These are phyloP conservation scores for Leccinum obscurum DNA, from an alignment of 768 basidiomycete genomes.

Conservation along the genomic window DNA sequence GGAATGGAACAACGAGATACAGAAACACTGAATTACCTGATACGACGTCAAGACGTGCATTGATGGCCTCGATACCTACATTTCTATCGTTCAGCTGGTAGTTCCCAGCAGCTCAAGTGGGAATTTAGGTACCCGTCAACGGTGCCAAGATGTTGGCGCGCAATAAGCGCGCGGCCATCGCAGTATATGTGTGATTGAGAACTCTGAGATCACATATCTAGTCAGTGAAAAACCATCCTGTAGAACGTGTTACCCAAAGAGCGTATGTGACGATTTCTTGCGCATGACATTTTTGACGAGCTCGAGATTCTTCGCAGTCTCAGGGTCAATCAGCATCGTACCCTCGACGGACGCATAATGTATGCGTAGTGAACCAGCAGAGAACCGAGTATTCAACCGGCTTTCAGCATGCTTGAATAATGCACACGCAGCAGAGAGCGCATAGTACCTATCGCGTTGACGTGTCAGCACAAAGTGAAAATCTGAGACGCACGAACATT, in stretches of 20 bases:
- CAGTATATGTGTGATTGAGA: constrained; percentile 81
- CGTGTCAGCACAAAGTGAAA: constrained; percentile 7
- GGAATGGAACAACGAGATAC: not conserved
- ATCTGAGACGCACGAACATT: constrained; percentile 9
- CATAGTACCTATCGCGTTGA: constrained; percentile 66
- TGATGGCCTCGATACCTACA: constrained; percentile 50
- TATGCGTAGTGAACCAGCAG: constrained; percentile 68
- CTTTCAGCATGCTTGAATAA: constrained; percentile 84
- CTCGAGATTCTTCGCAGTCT: constrained; percentile 87
- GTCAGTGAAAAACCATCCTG: not conserved
- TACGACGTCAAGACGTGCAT: constrained; percentile 84
- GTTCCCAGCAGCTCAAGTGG: not conserved
- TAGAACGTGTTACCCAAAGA: constrained; percentile 62
- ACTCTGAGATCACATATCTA: constrained; percentile 41
- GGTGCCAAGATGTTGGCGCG: constrained; percentile 83
- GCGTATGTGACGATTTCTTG: constrained; percentile 68
- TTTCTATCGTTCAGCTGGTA: not conserved
- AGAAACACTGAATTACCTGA: constrained; percentile 50
- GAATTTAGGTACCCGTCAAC: constrained; percentile 52
- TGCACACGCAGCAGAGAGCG: constrained; percentile 81
- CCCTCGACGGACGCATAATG: constrained; percentile 81
- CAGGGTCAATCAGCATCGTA: constrained; percentile 92
- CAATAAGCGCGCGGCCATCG: constrained; percentile 85
- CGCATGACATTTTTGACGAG: constrained; percentile 73
- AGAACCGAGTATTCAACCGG: constrained; percentile 69